Base-by-base conservation (phyloP, 1,284 basidiomycete genomes). In the Baeospora myosura region DNA sequence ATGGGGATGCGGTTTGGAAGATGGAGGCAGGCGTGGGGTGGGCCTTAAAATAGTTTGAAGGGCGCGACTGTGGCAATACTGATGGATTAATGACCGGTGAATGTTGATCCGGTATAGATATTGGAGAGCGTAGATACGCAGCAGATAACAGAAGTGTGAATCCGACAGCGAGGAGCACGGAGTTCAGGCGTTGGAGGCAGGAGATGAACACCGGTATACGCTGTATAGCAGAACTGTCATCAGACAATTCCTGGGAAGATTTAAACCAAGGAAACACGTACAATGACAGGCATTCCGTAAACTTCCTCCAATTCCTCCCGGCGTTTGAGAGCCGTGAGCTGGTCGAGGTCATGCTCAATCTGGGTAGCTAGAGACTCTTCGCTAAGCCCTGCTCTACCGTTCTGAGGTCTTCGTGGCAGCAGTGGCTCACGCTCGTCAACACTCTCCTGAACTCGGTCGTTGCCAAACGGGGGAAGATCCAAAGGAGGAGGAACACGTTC, bases 151-250 rank as follows among this genome's bases (percentile, higher is more conserved):
- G 63, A 34, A 88, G 75, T 26, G 69, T 77, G 43, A 78, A 64
- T 3, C 82, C 84, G 18, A 87, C 54, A 3, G 81, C 76, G 38
- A 85, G 69, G 4, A 87, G 56, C 47, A 86, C 70, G 3, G 78
- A 72, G 57, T 85, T 83, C 48, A 86, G 60, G 42, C 85, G 74
- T 56, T 86, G 81, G 37, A 88, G 66, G 54, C 77, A 81, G 4
- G 78, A 74, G 21, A 88, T 70, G 53, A 87, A 83, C 11, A 84
- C 76, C 1, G 86, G 86, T 21, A 88, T 84, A 51, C 68, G 69
- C 81, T 86, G 52, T 32, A 29, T 14, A 21, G 38, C n/a, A n/a
- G n/a, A n/a, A 40, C 5, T 10, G 10, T 24, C 44, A 46, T 43
- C 30, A 48, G 26, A 7, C 4, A 35, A 11, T 22, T 23, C 40